A percentile compares a stretch with the other conserved stretches of the same genome.
These are phyloP conservation scores for Jasminum sambac DNA, from an alignment of 257 asterid species.

Conservation along the genomic window DNA sequence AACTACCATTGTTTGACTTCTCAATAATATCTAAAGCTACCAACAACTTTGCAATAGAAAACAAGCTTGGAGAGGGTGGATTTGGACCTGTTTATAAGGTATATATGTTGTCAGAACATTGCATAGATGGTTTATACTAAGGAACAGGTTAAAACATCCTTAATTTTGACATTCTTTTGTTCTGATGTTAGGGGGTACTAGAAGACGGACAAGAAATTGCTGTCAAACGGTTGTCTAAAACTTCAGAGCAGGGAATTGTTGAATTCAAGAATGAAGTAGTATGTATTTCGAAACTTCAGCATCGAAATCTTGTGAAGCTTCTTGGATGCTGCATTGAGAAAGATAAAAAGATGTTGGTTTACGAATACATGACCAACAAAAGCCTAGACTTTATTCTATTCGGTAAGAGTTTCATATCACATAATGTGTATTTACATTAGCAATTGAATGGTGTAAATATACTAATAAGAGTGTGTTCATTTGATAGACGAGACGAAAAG, in stretches of 20 bases:
- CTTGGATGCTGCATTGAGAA: conserved; percentile 50
- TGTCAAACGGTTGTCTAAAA: conserved; percentile 47
- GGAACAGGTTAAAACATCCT: background rate
- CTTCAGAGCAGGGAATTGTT: conserved; percentile 49
- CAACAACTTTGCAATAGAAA: conserved; percentile 33
- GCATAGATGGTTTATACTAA: background rate
- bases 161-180: background rate
- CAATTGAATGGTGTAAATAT: background rate
- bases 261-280: conserved; percentile 57
- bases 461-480: background rate
- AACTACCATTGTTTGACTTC: conserved; percentile 43
- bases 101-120: background rate
- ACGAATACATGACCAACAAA: conserved; percentile 51
- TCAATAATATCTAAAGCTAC: conserved; percentile 35
- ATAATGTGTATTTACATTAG: too few species aligned
- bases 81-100: conserved; percentile 64
- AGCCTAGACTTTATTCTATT: conserved; percentile 53
- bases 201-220: conserved; percentile 50
- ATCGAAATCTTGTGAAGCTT: conserved; percentile 58
- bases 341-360: conserved; percentile 49
- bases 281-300: conserved; percentile 52
- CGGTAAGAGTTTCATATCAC: conserved; percentile 29
- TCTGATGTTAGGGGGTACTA: conserved; percentile 37
- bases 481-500: conserved; percentile 22
- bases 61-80: conserved; percentile 60